Base-by-base conservation (phyloP, 2,329 filamentous ascomycete species). In the Knufia fluminis region DNA sequence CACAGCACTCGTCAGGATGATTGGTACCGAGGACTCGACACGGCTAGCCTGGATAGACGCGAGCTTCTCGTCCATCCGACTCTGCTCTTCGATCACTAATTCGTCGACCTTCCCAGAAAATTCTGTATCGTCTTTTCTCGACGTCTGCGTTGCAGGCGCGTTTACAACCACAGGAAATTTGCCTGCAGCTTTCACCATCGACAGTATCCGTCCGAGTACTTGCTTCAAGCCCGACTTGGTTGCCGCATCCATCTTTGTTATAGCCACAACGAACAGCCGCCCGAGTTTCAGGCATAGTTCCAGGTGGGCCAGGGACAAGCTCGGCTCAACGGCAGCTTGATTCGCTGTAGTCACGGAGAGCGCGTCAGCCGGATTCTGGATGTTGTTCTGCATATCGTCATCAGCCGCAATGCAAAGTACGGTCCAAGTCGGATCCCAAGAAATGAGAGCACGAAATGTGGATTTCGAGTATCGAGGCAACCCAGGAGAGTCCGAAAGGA, bases 361-460 rank as follows among this genome's bases (percentile, higher is more conserved):
- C 4, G 69, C 70, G 23, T 60, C 59, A 52, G 62, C 67, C 2
- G 64, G 62, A n/a, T 62, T 46, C n/a, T 31, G 43, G 31, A 42
- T 31, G 32, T 16, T 26, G 42, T 68, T 66, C 40, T 83, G 79
- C 9, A 76, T 73, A 19, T 57, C 60, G 55, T 85, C 84, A 60
- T 92, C 85, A 31, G 87, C 88, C 41, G 88, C 82, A 53, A 97
- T 80, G 58, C 94, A 96, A 1, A 97, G 74, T 19, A 95, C 66
- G 1, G 86, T 89, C 83, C 92, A 98, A 63, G 97, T 89, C 7
- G 92, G 92, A 32, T 86, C 86, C 90, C 92, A 97, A 40, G 90
- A 92, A 55, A 98, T 77, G n/a, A 98, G 73, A 0, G 90, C 89
- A 52, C 91, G 80, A 47, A 97, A 73, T 2, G 88, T 91, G 4